These are phyloP conservation scores for Zasmidium angulare DNA, from an alignment of 2,329 filamentous ascomycete genomes.

Conservation along the genomic window DNA sequence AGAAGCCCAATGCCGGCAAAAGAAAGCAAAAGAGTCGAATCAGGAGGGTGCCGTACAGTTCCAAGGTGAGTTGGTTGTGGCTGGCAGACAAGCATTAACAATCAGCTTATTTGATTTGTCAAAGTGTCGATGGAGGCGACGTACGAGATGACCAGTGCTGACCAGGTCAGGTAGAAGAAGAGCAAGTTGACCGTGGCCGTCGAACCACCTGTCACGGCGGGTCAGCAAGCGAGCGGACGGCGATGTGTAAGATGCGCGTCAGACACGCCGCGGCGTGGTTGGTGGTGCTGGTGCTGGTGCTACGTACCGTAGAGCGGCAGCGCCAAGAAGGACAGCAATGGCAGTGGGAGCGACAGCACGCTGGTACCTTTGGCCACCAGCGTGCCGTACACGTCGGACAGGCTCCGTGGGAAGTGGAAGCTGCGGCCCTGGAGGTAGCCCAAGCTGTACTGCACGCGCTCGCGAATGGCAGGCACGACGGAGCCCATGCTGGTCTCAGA, in stretches of 20 bases:
- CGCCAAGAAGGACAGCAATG: constrained; percentile 62
- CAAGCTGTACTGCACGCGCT: constrained; percentile 26
- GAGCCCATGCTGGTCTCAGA: not conserved
- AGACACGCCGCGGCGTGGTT: not conserved
- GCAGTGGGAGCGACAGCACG: constrained; percentile 37
- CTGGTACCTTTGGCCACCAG: constrained; percentile 30
- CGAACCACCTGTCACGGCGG: constrained; percentile 58
- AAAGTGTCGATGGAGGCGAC: not conserved
- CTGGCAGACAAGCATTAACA: constrained; percentile 44
- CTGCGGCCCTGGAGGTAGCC: constrained; percentile 35
- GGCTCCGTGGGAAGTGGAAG: constrained; percentile 23
- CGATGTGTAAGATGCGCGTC: not conserved
- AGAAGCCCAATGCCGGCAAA: constrained; percentile 69
- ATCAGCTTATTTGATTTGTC: constrained; percentile 6
- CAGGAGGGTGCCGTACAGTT: constrained; percentile 68
- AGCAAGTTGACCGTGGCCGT: constrained; percentile 78
- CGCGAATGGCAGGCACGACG: constrained; percentile 24
- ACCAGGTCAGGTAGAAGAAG: constrained; percentile 91
- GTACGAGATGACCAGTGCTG: constrained; percentile 65
- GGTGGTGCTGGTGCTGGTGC: not conserved
- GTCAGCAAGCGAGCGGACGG: not conserved
- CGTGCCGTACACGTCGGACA: constrained; percentile 24
- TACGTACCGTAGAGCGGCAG: constrained; percentile 55
- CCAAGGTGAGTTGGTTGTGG: constrained; percentile 71
- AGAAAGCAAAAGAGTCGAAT: constrained; percentile 71